Conservation (phyloP, 139 green algal genomes). For the Desmodesmus armatus region DNA sequence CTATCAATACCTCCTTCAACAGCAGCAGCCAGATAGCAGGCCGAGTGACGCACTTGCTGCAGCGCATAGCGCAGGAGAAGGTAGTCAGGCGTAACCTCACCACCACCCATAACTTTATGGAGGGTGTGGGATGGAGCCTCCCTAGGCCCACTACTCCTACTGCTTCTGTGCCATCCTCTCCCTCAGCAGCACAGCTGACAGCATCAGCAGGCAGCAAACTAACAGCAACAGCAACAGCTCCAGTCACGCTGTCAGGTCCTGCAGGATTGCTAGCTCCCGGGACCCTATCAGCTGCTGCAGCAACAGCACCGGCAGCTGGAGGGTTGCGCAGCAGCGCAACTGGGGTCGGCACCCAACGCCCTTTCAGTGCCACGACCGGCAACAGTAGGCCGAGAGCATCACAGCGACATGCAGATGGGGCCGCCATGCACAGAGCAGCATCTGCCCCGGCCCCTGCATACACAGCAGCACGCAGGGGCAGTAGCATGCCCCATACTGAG, state of each 20-base stretch:
- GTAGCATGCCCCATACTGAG: not conserved
- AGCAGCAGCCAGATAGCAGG: slow-evolving; percentile 25
- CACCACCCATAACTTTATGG: slow-evolving; percentile 33
- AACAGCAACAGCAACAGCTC: slow-evolving; percentile 30
- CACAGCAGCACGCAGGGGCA: not conserved
- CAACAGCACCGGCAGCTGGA: not conserved
- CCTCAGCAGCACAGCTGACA: not conserved
- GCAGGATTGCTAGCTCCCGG: not conserved
- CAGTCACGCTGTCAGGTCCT: not conserved
- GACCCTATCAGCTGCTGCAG: not conserved
- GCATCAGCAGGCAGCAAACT: not conserved
- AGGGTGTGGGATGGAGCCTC: slow-evolving; percentile 38
- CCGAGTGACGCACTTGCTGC: slow-evolving; percentile 29
- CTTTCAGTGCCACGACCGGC: too few species aligned
- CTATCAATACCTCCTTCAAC: slow-evolving; percentile 2
- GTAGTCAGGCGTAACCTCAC: slow-evolving; percentile 26
- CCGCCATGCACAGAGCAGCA: too few species aligned
- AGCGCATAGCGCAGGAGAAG: slow-evolving; percentile 32
- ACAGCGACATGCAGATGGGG: too few species aligned
- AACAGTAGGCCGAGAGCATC: too few species aligned
- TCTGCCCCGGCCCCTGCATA: too few species aligned
- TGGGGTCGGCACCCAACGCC: too few species aligned
- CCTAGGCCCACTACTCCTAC: not conserved
- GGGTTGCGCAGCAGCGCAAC: too few species aligned
- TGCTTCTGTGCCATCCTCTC: not conserved